Percentiles rank a stretch among this genome's conserved stretches.
These are phyloP conservation scores for Phytophthora meadii DNA, from an alignment of 352 stramenopile genomes.

Conservation along the genomic window DNA sequence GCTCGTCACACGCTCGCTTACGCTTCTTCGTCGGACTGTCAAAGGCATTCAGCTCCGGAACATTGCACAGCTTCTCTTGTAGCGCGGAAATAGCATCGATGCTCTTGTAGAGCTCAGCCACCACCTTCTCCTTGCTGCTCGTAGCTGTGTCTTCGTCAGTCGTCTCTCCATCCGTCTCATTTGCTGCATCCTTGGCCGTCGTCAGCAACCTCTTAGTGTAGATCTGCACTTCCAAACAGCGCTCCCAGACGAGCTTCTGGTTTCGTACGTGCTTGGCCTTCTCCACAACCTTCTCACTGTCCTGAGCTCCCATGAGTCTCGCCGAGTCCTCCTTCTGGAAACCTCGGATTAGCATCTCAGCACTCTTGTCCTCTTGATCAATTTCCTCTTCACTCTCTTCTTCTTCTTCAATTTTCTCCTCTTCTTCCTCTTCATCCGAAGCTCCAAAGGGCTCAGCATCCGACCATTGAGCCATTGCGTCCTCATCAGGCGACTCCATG, in stretches of 20 bases:
- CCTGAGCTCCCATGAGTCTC: constrained; percentile 74
- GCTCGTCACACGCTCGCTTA: constrained; percentile 61
- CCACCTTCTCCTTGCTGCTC: constrained; percentile 45
- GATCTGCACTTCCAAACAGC: constrained; percentile 86
- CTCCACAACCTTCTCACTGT: constrained; percentile 79
- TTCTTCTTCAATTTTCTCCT: constrained; percentile 39
- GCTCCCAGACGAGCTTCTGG: constrained; percentile 88
- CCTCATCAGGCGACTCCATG: constrained; percentile 73
- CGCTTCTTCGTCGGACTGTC: constrained; percentile 59
- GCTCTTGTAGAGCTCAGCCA: constrained; percentile 61
- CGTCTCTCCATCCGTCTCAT: constrained; percentile 33
- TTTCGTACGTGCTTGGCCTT: constrained; percentile 83
- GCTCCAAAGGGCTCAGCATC: constrained; percentile 82
- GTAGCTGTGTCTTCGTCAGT: constrained; percentile 27
- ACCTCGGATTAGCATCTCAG: constrained; percentile 78
- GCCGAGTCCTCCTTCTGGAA: constrained; percentile 84
- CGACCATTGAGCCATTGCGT: constrained; percentile 79
- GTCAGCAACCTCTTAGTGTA: constrained; percentile 82
- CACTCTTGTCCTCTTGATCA: constrained; percentile 60
- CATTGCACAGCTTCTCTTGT: constrained; percentile 76
- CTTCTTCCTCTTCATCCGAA: constrained; percentile 65
- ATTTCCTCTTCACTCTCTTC: constrained; percentile 43
- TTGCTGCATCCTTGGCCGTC: constrained; percentile 42
- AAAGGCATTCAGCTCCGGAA: constrained; percentile 48
- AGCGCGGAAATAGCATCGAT: constrained; percentile 70